Percentiles rank a stretch among this genome's conserved stretches.
Conservation (phyloP, 2,329 filamentous ascomycete species). For the Hortaea werneckii region DNA sequence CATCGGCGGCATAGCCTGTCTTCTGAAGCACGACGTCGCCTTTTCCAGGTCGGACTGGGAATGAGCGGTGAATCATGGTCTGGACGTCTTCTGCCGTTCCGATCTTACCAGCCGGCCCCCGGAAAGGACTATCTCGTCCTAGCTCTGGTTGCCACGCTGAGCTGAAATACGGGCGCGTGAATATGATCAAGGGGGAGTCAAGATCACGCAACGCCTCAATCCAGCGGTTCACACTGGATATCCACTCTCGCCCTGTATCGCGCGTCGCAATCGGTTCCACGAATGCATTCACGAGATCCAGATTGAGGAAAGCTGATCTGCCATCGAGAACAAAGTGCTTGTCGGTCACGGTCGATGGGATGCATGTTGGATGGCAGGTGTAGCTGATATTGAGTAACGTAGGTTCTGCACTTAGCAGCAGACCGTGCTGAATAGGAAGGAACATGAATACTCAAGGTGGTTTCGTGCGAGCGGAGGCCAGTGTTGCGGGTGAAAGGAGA, state of each 20-base stretch:
- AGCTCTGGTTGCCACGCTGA: constrained; percentile 27
- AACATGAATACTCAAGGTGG: too few relatives aligned
- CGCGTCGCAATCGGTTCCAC: constrained; percentile 26
- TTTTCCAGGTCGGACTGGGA: constrained; percentile 22
- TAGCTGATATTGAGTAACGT: constrained; percentile 5
- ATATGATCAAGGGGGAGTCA: constrained; percentile 28
- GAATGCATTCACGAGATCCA: constrained; percentile 33
- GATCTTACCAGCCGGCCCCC: constrained; percentile 20
- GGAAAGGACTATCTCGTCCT: constrained; percentile 26
- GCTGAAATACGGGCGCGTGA: constrained; percentile 30
- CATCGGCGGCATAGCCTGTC: constrained; percentile 33
- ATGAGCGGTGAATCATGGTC: constrained; percentile 26
- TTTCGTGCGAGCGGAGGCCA: too few relatives aligned
- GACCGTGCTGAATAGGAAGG: too few relatives aligned
- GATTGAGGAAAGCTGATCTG: constrained; percentile 33
- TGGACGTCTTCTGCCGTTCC: constrained; percentile 18
- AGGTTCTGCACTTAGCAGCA: too few relatives aligned
- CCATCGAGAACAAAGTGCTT: constrained; percentile 22
- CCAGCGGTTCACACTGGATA: constrained; percentile 28
- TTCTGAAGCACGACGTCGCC: constrained; percentile 32
- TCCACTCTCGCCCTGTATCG: constrained; percentile 24
- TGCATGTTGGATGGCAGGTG: constrained; percentile 10
- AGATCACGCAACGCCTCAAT: constrained; percentile 31
- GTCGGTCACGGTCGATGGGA: constrained; percentile 13
- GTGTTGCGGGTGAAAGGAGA: too few relatives aligned